Evolutionary conservation across 202 grass and related monocot species (phyloP).

Genomic region (Panicum virgatum): DNA sequence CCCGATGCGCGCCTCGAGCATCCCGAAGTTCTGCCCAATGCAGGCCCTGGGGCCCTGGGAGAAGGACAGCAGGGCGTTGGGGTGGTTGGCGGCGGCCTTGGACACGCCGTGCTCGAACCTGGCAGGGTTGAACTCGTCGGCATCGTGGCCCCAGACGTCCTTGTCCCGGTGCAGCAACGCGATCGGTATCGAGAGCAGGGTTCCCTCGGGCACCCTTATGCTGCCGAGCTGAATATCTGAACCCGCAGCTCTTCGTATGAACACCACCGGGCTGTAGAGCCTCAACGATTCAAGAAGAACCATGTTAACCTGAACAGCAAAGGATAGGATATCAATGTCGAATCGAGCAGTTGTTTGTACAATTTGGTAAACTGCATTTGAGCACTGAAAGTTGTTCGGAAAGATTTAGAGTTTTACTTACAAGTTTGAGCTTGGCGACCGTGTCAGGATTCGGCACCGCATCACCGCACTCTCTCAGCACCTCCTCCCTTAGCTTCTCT

Average conservation of each 20-base stretch:
- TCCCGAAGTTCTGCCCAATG: conserved; percentile 39
- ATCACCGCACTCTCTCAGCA: conserved; percentile 35
- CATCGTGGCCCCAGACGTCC: conserved; percentile 31
- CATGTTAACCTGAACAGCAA: conserved; percentile 14
- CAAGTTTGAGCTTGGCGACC: conserved; percentile 41
- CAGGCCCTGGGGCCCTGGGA: conserved; percentile 13
- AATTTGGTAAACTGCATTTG: neutral
- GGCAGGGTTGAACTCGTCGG: conserved; percentile 23
- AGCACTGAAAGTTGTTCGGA: neutral
- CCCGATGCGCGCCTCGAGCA: conserved; percentile 6
- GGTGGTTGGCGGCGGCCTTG: neutral
- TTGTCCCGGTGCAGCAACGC: conserved; percentile 1
- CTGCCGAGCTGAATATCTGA: conserved; percentile 2
- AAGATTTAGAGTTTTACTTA: conserved; percentile 4
- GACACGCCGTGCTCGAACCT: conserved; percentile 31
- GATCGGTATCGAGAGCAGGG: neutral
- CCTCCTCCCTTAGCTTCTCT: conserved; percentile 48
- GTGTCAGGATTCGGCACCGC: conserved; percentile 1
- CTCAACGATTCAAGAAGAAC: conserved; percentile 23
- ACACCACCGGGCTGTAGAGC: conserved; percentile 24
- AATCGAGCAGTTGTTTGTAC: neutral
- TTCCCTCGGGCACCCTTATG: conserved; percentile 14
- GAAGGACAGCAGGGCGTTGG: conserved; percentile 29
- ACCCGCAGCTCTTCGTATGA: neutral
- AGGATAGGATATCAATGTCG: neutral